Percentiles rank a stretch among this genome's conserved stretches.
phyloP scores from a whole-genome alignment of 2,329 filamentous ascomycete species.

The Acephala macrosclerotiorum region DNA sequence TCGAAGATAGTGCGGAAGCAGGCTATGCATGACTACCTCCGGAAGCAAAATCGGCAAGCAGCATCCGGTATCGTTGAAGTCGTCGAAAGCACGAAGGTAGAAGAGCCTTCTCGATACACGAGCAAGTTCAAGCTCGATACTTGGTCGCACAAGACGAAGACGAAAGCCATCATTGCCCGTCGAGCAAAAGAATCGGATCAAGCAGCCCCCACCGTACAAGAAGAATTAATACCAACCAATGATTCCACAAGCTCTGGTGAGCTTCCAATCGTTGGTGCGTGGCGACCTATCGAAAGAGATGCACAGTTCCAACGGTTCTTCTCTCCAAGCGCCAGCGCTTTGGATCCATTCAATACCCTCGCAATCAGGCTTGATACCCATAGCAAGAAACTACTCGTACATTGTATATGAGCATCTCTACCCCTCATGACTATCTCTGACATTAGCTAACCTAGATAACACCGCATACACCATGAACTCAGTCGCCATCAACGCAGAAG shows the following conservation, averaged over 20 bases:
- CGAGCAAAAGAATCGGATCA: neutral
- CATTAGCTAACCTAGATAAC: constrained; percentile 16
- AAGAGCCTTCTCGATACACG: constrained; percentile 26
- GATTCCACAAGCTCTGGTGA: no score
- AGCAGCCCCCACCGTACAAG: neutral
- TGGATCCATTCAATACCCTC: constrained; percentile 32
- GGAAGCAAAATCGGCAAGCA: constrained; percentile 26
- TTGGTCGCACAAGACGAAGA: constrained; percentile 27
- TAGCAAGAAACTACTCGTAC: constrained; percentile 22
- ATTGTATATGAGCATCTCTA: constrained; percentile 22
- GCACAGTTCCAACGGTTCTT: neutral
- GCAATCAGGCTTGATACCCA: constrained; percentile 19
- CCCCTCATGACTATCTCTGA: neutral
- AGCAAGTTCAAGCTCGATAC: constrained; percentile 30
- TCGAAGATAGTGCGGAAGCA: constrained; percentile 29
- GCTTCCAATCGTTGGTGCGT: neutral
- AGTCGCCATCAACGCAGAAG: constrained; percentile 29
- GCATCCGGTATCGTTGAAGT: constrained; percentile 12
- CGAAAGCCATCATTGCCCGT: constrained; percentile 11
- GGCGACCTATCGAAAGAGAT: neutral
- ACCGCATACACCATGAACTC: constrained; percentile 29
- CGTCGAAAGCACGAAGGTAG: neutral
- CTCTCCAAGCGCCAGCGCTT: neutral
- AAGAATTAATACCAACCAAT: neutral
- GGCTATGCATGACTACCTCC: constrained; percentile 31